Percentiles rank a stretch among this genome's conserved stretches.
Conservation (phyloP, 2,329 filamentous ascomycete genomes). For the Aphanocladium album region DNA sequence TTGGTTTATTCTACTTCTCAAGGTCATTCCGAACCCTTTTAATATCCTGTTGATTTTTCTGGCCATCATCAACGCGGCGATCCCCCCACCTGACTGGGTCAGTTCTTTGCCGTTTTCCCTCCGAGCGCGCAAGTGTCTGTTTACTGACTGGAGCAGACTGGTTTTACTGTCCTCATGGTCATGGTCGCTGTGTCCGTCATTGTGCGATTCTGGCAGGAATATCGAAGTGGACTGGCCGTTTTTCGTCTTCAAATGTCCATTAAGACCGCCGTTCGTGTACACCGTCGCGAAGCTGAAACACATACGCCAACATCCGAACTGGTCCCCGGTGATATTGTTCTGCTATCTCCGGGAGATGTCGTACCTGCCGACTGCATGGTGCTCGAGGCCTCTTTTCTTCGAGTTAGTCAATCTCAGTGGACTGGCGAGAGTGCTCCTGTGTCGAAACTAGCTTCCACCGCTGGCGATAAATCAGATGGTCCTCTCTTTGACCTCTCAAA, state of each 20-base stretch:
- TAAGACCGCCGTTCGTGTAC: slow-evolving; percentile 18
- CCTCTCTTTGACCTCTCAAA: slow-evolving; percentile 23
- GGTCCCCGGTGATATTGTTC: slow-evolving; percentile 22
- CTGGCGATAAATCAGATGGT: slow-evolving; percentile 17
- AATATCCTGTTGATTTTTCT: slow-evolving; percentile 22
- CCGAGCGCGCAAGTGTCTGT: too few species aligned
- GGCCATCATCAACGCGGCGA: slow-evolving; percentile 22
- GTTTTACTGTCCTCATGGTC: slow-evolving; percentile 21
- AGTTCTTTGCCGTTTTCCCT: neutral
- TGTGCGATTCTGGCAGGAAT: slow-evolving; percentile 26
- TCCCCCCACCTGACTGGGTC: slow-evolving; percentile 17
- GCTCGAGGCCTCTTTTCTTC: slow-evolving; percentile 23
- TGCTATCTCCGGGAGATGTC: slow-evolving; percentile 20
- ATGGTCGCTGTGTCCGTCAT: slow-evolving; percentile 23
- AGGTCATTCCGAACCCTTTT: slow-evolving; percentile 23
- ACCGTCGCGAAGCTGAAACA: slow-evolving; percentile 15
- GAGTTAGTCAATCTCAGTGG: slow-evolving; percentile 26
- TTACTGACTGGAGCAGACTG: slow-evolving; percentile 3
- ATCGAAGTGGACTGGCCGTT: slow-evolving; percentile 22
- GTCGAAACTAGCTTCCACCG: slow-evolving; percentile 16
- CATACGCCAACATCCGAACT: slow-evolving; percentile 17
- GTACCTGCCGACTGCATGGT: slow-evolving; percentile 26
- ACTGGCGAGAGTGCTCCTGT: slow-evolving; percentile 26
- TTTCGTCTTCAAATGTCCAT: slow-evolving; percentile 23
- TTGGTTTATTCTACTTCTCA: slow-evolving; percentile 23